phyloP scores from a whole-genome alignment of 2,329 filamentous ascomycete species.

The Ceratocystis smalleyi region DNA sequence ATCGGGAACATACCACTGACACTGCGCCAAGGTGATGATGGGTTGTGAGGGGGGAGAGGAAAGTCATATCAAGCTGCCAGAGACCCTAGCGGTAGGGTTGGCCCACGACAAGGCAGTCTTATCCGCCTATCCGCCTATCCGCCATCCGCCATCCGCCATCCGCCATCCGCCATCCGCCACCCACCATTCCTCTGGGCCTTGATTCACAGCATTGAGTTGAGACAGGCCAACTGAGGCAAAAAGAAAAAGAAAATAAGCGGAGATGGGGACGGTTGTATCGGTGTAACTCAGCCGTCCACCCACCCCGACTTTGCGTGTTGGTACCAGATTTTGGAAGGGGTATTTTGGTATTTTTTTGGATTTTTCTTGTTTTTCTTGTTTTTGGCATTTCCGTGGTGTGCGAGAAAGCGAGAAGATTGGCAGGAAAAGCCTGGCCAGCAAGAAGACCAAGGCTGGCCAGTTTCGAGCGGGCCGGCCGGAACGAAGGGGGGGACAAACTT shows the following conservation, averaged over 20 bases:
- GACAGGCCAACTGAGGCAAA: background rate
- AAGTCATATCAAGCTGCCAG: background rate
- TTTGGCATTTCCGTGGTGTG: no score
- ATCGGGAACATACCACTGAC: no score
- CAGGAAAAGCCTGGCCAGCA: background rate
- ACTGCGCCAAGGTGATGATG: no score
- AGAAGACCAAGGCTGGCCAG: background rate
- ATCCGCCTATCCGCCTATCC: conserved; percentile 13
- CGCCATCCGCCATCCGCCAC: conserved; percentile 6
- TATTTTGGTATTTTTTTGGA: no score
- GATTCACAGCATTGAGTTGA: background rate
- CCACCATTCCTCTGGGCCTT: background rate
- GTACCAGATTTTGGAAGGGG: no score
- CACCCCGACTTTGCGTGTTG: no score
- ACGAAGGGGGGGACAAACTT: background rate
- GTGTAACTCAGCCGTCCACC: no score
- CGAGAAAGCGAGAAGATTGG: no score
- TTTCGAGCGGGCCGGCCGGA: background rate
- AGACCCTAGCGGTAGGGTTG: background rate
- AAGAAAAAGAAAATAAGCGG: background rate
- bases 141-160: no score
- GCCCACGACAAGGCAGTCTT: no score
- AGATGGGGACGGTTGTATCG: background rate
- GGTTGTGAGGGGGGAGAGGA: no score
- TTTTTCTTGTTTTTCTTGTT: no score